Percentiles rank a stretch among this genome's conserved stretches.
These are phyloP conservation scores for Pulveroboletus sp. DNA, from an alignment of 1,284 basidiomycete genomes.

Conservation along the genomic window DNA sequence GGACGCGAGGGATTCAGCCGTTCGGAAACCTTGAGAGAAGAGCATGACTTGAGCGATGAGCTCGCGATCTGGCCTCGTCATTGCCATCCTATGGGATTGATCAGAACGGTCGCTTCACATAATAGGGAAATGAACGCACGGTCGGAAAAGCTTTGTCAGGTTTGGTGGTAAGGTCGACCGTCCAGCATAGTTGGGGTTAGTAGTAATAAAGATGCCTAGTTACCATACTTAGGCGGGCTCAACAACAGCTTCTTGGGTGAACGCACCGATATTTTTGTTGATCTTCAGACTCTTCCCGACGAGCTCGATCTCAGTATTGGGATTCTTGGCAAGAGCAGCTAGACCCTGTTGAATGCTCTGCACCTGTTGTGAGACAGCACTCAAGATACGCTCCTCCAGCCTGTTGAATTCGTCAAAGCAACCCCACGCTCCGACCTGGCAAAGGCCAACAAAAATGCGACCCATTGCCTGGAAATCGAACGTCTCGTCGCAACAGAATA, in stretches of 20 bases:
- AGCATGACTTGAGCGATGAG: conserved; percentile 99
- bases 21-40: conserved; percentile 99
- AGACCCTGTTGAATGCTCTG: conserved; percentile 98
- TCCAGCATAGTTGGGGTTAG: conserved; percentile 97
- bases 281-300: conserved; percentile 93
- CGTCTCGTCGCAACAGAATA: conserved; percentile 99
- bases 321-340: conserved; percentile 75
- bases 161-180: conserved; percentile 97
- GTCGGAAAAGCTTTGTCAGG: conserved; percentile 92
- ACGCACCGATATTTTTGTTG: conserved; percentile 86
- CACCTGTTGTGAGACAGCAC: conserved; percentile 98
- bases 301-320: conserved; percentile 90
- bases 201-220: conserved; percentile 91
- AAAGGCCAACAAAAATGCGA: conserved; percentile 96
- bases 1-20: conserved; percentile 92
- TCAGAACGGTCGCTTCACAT: conserved; percentile 9
- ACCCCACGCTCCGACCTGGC: conserved; percentile 99
- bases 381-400: conserved; percentile 95
- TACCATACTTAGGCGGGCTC: conserved; percentile 9
- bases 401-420: conserved; percentile 99
- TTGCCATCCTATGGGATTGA: conserved; percentile 78
- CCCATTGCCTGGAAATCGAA: conserved; percentile 99
- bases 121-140: conserved; percentile 50
- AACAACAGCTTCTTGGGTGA: not conserved
- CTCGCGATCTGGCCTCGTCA: conserved; percentile 98